These are phyloP conservation scores for Myxozyma mucilagina DNA, from an alignment of 805 yeast genomes.

Conservation along the genomic window DNA sequence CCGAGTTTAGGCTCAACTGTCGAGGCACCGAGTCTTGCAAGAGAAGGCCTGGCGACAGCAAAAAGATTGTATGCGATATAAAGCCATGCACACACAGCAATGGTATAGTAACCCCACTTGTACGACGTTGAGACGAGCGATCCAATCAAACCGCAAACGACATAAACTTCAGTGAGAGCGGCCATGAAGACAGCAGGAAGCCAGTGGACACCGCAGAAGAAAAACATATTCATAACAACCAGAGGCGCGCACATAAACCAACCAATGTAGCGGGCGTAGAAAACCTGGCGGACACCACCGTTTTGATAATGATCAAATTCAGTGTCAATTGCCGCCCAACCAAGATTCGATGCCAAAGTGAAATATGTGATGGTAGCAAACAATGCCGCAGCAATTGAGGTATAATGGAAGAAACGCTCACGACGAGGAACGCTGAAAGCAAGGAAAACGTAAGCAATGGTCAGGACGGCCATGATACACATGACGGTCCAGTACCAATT, in stretches of 20 bases:
- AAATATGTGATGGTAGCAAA: constrained; percentile 52
- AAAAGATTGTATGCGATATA: constrained; percentile 33
- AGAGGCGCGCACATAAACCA: constrained; percentile 60
- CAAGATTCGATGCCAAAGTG: constrained; percentile 59
- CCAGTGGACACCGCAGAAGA: constrained; percentile 40
- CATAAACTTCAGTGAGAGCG: constrained; percentile 49
- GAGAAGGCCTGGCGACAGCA: constrained; percentile 10
- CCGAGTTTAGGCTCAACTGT: constrained; percentile 18
- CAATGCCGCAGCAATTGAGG: constrained; percentile 47
- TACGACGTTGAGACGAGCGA: constrained; percentile 54
- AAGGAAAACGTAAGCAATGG: constrained; percentile 39
- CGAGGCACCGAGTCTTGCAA: constrained; percentile 19
- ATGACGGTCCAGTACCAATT: constrained; percentile 70
- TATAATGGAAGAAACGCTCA: constrained; percentile 43
- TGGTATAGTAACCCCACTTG: constrained; percentile 69
- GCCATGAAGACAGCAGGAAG: constrained; percentile 39
- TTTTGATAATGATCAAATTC: constrained; percentile 53
- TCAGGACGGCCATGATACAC: constrained; percentile 47
- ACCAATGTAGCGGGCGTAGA: constrained; percentile 57
- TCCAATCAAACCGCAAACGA: constrained; percentile 59
- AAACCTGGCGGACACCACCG: constrained; percentile 50
- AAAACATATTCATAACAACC: constrained; percentile 42
- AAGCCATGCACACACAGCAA: constrained; percentile 49
- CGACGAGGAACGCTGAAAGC: constrained; percentile 37
- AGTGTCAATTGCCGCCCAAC: constrained; percentile 50